phyloP scores from a whole-genome alignment of 139 green algal species.

The Tetraselmis chui region DNA sequence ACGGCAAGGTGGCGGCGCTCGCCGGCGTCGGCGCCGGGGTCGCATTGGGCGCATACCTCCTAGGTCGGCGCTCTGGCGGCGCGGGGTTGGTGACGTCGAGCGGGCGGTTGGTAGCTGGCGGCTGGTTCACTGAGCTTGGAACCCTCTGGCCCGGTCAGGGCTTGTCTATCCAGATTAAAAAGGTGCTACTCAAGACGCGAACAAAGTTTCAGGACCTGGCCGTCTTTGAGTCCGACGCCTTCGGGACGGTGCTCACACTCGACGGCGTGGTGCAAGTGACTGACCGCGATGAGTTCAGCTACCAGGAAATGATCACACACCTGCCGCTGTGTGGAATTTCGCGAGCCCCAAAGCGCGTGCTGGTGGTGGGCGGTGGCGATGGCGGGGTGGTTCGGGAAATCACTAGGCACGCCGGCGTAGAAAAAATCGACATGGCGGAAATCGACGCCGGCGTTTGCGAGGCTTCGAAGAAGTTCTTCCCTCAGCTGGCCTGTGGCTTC shows the following conservation, averaged over 20 bases:
- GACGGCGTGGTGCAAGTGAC: conserved; percentile 97
- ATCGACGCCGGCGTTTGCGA: conserved; percentile 82
- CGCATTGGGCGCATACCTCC: neutral
- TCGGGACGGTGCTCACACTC: conserved; percentile 88
- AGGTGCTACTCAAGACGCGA: conserved; percentile 75
- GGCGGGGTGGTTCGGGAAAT: conserved; percentile 94
- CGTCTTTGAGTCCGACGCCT: conserved; percentile 73
- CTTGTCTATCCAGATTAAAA: conserved; percentile 80
- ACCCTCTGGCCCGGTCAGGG: conserved; percentile 91
- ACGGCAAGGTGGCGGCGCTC: neutral
- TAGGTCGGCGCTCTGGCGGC: neutral
- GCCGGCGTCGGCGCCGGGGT: neutral
- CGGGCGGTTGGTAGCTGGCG: conserved; percentile 8
- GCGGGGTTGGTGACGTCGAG: neutral
- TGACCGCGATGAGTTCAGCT: conserved; percentile 91
- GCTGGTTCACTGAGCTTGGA: conserved; percentile 88
- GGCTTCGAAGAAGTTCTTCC: conserved; percentile 82
- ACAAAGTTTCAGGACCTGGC: conserved; percentile 91
- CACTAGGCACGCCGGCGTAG: conserved; percentile 43
- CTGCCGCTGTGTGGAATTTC: conserved; percentile 72
- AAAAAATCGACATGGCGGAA: conserved; percentile 92
- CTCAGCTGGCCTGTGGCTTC: conserved; percentile 85
- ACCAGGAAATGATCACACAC: conserved; percentile 98
- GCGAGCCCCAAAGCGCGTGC: conserved; percentile 52
- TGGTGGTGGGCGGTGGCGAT: conserved; percentile 96